phyloP scores from a whole-genome alignment of 768 basidiomycete species.

The Tremella mesenterica region DNA sequence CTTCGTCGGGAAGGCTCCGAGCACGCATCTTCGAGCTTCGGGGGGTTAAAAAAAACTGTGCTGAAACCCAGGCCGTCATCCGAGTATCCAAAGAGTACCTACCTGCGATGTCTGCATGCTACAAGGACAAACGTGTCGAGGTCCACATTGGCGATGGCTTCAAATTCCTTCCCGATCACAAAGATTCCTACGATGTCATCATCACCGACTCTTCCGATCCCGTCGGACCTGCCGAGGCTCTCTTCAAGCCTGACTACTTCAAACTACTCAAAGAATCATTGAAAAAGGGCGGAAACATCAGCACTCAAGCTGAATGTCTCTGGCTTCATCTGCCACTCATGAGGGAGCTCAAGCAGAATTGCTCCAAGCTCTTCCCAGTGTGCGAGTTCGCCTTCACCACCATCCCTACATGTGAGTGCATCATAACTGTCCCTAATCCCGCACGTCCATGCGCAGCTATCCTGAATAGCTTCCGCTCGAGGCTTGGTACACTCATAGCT shows the following conservation, averaged over 20 bases:
- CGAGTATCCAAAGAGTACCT: conserved; percentile 88
- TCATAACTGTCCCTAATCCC: too few species aligned
- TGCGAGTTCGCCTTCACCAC: conserved; percentile 90
- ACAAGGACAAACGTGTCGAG: conserved; percentile 65
- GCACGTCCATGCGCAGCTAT: too few species aligned
- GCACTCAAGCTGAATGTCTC: conserved; percentile 89
- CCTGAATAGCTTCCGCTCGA: too few species aligned
- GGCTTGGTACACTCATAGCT: too few species aligned
- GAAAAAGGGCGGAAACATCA: conserved; percentile 79
- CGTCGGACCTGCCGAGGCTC: conserved; percentile 83
- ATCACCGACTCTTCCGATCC: conserved; percentile 98
- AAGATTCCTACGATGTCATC: conserved; percentile 86
- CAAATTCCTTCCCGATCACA: conserved; percentile 85
- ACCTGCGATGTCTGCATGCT: conserved; percentile 82
- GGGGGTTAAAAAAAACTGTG: too few species aligned
- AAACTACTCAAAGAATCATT: conserved; percentile 84
- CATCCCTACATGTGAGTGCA: conserved; percentile 67
- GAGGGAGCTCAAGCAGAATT: conserved; percentile 60
- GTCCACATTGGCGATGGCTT: conserved; percentile 91
- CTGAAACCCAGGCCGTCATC: conserved; percentile 67
- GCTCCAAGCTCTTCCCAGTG: conserved; percentile 64
- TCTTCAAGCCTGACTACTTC: conserved; percentile 97
- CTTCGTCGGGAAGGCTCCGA: too few species aligned
- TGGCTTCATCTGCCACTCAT: conserved; percentile 93
- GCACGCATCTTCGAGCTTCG: too few species aligned